These are phyloP conservation scores for Nicotiana rustica DNA, from an alignment of 305 asterid genomes.

Conservation along the genomic window DNA sequence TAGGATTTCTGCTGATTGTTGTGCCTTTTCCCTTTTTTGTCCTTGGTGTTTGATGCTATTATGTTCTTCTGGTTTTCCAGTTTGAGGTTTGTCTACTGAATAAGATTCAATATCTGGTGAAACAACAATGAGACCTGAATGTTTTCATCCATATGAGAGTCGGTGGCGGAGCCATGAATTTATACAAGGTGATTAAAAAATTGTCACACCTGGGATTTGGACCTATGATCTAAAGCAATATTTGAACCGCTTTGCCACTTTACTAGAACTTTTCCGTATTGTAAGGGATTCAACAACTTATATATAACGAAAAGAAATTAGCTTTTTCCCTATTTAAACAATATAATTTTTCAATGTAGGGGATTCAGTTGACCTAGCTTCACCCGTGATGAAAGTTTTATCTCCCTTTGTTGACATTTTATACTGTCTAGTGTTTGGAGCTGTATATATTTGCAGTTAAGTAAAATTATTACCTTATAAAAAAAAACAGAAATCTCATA, in stretches of 20 bases:
- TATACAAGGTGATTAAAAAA: no score
- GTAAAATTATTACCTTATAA: background rate
- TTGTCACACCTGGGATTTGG: no score
- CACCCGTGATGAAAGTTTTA: background rate
- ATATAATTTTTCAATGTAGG: no score
- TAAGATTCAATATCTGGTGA: background rate
- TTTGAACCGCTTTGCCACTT: no score
- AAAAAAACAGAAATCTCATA: background rate
- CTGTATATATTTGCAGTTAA: background rate
- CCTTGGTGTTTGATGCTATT: background rate
- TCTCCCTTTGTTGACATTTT: constrained; percentile 5
- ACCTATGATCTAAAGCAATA: no score
- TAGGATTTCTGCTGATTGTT: background rate
- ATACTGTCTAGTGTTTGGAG: constrained; percentile 2
- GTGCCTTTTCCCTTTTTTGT: background rate
- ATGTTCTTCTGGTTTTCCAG: background rate
- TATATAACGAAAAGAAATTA: no score
- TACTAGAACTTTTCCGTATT: no score
- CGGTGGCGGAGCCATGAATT: no score
- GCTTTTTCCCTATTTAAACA: no score
- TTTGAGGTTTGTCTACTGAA: no score
- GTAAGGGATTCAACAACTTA: no score
- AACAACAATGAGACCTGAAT: background rate
- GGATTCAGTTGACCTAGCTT: no score
- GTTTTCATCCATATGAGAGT: background rate